Percentiles rank a stretch among this genome's conserved stretches.
Evolutionary conservation across 2,329 filamentous ascomycete genomes (phyloP).

Genomic region (Monilinia fructicola): DNA sequence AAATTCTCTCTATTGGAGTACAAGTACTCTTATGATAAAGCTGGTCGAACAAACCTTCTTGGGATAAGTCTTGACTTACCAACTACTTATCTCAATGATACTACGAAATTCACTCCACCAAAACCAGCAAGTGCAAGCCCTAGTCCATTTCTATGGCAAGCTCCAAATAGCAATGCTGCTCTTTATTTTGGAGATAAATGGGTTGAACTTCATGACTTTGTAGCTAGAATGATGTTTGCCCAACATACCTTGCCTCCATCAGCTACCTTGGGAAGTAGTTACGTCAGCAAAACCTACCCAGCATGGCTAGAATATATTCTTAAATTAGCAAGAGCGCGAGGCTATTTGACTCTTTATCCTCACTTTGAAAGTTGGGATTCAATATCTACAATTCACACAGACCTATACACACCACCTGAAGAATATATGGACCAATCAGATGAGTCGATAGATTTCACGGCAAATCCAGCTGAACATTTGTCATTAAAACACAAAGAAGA

Average conservation of each 20-base stretch:
- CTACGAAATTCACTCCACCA: constrained; percentile 53
- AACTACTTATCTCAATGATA: constrained; percentile 60
- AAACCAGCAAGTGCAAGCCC: constrained; percentile 17
- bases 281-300: constrained; percentile 67
- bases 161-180: constrained; percentile 77
- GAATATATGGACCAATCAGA: constrained; percentile 49
- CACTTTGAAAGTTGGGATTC: constrained; percentile 48
- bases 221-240: constrained; percentile 48
- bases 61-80: constrained; percentile 81
- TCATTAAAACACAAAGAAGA: constrained; percentile 35
- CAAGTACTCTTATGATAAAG: constrained; percentile 61
- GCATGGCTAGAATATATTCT: constrained; percentile 78
- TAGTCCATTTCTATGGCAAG: constrained; percentile 73
- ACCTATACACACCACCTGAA: constrained; percentile 71
- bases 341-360: constrained; percentile 80
- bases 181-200: constrained; percentile 85
- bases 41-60: constrained; percentile 59
- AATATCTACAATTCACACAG: constrained; percentile 73
- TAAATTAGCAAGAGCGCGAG: constrained; percentile 71
- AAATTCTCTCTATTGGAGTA: constrained; percentile 78
- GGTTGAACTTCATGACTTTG: constrained; percentile 79
- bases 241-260: constrained; percentile 43
- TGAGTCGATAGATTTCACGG: constrained; percentile 32
- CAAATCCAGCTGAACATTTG: constrained; percentile 36
- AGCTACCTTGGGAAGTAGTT: constrained; percentile 51